Evolutionary conservation across 108 stramenopile genomes (phyloP).

Genomic region (Cyclotella baltica): DNA sequence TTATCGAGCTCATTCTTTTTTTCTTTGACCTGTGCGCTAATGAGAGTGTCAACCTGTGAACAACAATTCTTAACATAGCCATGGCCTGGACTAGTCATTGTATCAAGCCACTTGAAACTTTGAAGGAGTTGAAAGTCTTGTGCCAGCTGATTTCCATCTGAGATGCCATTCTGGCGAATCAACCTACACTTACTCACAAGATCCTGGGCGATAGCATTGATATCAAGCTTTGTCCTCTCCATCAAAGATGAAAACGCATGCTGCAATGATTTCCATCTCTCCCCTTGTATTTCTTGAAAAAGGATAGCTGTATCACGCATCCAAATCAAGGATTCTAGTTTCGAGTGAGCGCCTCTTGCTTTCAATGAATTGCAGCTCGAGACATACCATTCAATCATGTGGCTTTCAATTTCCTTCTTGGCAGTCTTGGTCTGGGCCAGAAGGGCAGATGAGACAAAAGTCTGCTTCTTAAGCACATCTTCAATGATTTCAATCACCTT

Average conservation of each 20-base stretch:
- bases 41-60: conserved; percentile 8
- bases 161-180: conserved; percentile 31
- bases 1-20: conserved; percentile 22
- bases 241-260: neutral
- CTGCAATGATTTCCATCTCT: neutral
- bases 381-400: conserved; percentile 1
- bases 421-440: neutral
- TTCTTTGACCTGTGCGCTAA: conserved; percentile 15
- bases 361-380: conserved; percentile 14
- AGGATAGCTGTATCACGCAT: conserved; percentile 17
- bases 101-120: conserved; percentile 39
- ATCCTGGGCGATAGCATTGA: conserved; percentile 29
- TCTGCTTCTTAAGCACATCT: neutral
- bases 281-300: conserved; percentile 9
- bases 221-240: conserved; percentile 12
- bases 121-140: conserved; percentile 13
- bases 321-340: conserved; percentile 23
- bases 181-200: conserved; percentile 24
- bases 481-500: conserved; percentile 14
- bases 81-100: conserved; percentile 13
- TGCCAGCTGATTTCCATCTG: conserved; percentile 31
- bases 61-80: conserved; percentile 30
- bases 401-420: conserved; percentile 13
- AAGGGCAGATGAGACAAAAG: neutral
- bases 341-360: neutral